Evolutionary conservation across 352 stramenopile species (phyloP), one percentile per base, ranked within the genome.

Genomic region (Phytophthora sp.): DNA sequence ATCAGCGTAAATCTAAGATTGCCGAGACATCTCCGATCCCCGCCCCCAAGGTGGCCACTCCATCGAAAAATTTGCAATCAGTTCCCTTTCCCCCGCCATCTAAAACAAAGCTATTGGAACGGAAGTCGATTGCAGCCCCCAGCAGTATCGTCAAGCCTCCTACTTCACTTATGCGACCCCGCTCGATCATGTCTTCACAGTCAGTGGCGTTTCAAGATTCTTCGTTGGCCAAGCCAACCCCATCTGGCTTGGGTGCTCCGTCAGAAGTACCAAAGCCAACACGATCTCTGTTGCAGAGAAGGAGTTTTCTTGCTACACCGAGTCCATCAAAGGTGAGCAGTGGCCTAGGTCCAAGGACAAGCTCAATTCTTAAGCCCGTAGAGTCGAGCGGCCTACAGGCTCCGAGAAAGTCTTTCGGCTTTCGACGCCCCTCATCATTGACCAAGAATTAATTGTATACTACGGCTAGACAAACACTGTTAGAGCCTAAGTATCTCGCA

Each of bases 401-500:
- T 26, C 54, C 66, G 15, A 51, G 51, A 5, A 63, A 49, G 38
- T 65, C 66, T 26, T 75, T 75, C 23, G 66, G 66, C 5, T 72
- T 72, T 65, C 61, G 62, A 20, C 52, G 27, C 11, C 35, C 54
- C n/a, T 63, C 52, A 31, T 27, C 34, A 5, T 26, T 38, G 8
- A 32, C 20, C n/a, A 66, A 53, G n/a, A 66, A 50, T n/a, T n/a
- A n/a, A n/a, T n/a, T n/a, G n/a, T n/a, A n/a, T n/a, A n/a, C n/a
- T n/a, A n/a, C n/a, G n/a, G n/a, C n/a, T n/a, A n/a, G n/a, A n/a
- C n/a, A n/a, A n/a, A n/a, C n/a, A n/a, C n/a, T n/a, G n/a, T n/a
- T n/a, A n/a, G n/a, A n/a, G n/a, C n/a, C n/a, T n/a, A n/a, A n/a
- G n/a, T n/a, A n/a, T n/a, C n/a, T n/a, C n/a, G n/a, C n/a, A n/a